A percentile compares a stretch with the other conserved stretches of the same genome.
phyloP scores from a whole-genome alignment of 2,329 filamentous ascomycete genomes.

The Metarhizium anisopliae region DNA sequence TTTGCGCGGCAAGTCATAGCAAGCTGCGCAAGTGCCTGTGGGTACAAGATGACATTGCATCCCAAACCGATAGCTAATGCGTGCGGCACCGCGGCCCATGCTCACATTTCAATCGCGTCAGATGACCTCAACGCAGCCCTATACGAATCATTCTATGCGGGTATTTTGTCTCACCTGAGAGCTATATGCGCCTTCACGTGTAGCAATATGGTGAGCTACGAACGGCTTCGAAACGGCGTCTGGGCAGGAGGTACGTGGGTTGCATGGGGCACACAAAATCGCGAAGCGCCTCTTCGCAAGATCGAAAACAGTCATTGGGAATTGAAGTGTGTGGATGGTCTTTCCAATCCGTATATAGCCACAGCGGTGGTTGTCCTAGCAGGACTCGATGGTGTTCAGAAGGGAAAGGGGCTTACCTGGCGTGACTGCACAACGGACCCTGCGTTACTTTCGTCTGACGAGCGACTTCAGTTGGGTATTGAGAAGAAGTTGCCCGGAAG shows the following conservation, averaged over 20 bases:
- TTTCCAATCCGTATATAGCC: slow-evolving; percentile 69
- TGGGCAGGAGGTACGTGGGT: slow-evolving; percentile 78
- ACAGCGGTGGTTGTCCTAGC: slow-evolving; percentile 23
- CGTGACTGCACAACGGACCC: slow-evolving; percentile 49
- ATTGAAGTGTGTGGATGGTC: slow-evolving; percentile 66
- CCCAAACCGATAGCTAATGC: slow-evolving; percentile 54
- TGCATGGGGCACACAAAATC: slow-evolving; percentile 74
- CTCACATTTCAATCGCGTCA: slow-evolving; percentile 58
- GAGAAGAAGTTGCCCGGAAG: slow-evolving; percentile 41
- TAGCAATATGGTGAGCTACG: slow-evolving; percentile 58
- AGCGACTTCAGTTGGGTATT: slow-evolving; percentile 46
- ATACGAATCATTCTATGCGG: slow-evolving; percentile 62
- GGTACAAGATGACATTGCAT: slow-evolving; percentile 61
- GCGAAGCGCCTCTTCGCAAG: slow-evolving; percentile 64
- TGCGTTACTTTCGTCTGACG: slow-evolving; percentile 33
- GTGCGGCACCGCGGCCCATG: slow-evolving; percentile 59
- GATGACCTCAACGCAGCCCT: slow-evolving; percentile 25
- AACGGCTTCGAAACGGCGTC: slow-evolving; percentile 54
- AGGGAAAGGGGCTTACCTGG: slow-evolving; percentile 31
- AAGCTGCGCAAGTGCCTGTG: slow-evolving; percentile 51
- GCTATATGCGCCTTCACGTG: slow-evolving; percentile 63
- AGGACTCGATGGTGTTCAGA: slow-evolving; percentile 17
- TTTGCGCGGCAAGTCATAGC: slow-evolving; percentile 63
- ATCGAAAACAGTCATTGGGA: slow-evolving; percentile 65
- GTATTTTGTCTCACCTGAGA: slow-evolving; percentile 56